These are phyloP conservation scores for Onygenales sp. DNA, from an alignment of 2,329 filamentous ascomycete genomes.

Conservation along the genomic window DNA sequence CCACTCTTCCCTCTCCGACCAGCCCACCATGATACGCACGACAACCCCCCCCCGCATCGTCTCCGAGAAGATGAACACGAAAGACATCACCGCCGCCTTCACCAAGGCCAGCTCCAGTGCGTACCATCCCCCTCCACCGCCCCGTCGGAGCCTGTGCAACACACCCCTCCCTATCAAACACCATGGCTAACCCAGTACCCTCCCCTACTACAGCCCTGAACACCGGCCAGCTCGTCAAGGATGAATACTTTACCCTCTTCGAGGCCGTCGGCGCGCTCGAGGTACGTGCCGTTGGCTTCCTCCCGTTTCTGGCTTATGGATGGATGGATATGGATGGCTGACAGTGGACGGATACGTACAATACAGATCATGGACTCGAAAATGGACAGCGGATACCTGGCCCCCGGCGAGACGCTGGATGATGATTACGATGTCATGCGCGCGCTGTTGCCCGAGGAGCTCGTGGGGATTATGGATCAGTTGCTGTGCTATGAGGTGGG, in stretches of 20 bases:
- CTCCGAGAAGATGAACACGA: conserved; percentile 29
- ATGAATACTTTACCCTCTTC: conserved; percentile 88
- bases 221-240: conserved; percentile 80
- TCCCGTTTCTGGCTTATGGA: background rate
- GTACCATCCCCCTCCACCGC: conserved; percentile 10
- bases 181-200: background rate
- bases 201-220: conserved; percentile 49
- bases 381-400: conserved; percentile 89
- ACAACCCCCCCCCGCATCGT: conserved; percentile 5
- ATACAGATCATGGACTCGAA: conserved; percentile 93
- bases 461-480: conserved; percentile 90
- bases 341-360: background rate
- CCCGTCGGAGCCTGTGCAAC: background rate
- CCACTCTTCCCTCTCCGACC: background rate
- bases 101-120: conserved; percentile 42
- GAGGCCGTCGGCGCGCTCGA: conserved; percentile 76
- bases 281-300: conserved; percentile 24
- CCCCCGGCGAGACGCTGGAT: conserved; percentile 64
- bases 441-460: conserved; percentile 62
- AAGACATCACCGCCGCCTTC: conserved; percentile 49
- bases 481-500: conserved; percentile 75
- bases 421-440: conserved; percentile 68
- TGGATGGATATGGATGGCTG: background rate
- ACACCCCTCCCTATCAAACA: background rate
- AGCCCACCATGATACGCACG: background rate